A percentile compares a stretch with the other conserved stretches of the same genome.
phyloP scores from a whole-genome alignment of 768 basidiomycete genomes.

The Lactarius vividus region DNA sequence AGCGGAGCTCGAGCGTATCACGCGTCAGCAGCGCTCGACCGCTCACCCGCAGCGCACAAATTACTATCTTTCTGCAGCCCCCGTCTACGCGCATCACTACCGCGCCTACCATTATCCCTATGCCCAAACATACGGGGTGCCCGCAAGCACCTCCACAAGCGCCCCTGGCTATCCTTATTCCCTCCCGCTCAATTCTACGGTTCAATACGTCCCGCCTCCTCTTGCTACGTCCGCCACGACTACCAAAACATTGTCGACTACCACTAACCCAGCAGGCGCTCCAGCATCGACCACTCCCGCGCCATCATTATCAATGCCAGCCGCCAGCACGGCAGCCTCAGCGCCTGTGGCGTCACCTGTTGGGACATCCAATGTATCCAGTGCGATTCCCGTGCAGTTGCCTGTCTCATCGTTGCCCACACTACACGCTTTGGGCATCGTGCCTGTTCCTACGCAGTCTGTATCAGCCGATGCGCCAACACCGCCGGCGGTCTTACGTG shows the following conservation, averaged over 20 bases:
- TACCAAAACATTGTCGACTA: constrained; percentile 24
- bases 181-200: constrained; percentile 32
- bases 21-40: constrained; percentile 62
- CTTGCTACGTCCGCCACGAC: constrained; percentile 30
- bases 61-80: constrained; percentile 24
- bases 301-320: constrained; percentile 33
- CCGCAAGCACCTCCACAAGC: constrained; percentile 3
- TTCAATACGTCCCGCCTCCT: constrained; percentile 33
- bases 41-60: constrained; percentile 34
- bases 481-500: constrained; percentile 73
- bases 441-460: constrained; percentile 61
- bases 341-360: constrained; percentile 9
- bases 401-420: constrained; percentile 56
- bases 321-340: constrained; percentile 35
- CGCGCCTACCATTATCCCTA: constrained; percentile 61
- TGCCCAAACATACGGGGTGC: constrained; percentile 50
- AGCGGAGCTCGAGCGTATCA: constrained; percentile 62
- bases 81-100: constrained; percentile 50
- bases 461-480: constrained; percentile 47
- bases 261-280: constrained; percentile 15
- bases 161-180: constrained; percentile 27
- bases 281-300: constrained; percentile 7
- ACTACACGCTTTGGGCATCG: constrained; percentile 70
- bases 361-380: constrained; percentile 2
- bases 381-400: constrained; percentile 61